Evolutionary conservation across 140 eudicot species (phyloP), one percentile per base, ranked within the genome.

Genomic region (Erigeron philadelphicus): DNA sequence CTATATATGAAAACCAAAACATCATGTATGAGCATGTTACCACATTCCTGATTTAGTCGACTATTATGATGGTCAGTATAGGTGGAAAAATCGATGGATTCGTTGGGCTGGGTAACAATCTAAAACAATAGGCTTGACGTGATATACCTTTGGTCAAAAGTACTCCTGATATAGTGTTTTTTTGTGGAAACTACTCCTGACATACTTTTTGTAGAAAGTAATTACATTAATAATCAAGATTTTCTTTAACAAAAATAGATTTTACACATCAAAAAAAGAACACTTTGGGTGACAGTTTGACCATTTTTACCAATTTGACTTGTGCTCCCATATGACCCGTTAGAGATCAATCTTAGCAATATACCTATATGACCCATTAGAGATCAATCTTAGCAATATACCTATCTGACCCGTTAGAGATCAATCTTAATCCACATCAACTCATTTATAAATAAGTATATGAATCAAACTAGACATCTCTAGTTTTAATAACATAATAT

Each of bases 251-350:
- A 31, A 2, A 2, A 31, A 31, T 23, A 56, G 6, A 11, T 56
- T 55, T 56, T 56, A 57, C 31, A 11, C 62, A 57, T 19, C 19
- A 16, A 18, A 46, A 21, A 15, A 17, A 21, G 1, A 21, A 19
- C 3, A 21, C 46, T 66, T 19, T 66, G 25, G 11, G 56, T 8
- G 52, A 55, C 65, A 17, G 18, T 15, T 60, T 12, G 38, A 35
- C 38, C 0, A 11, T 23, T 15, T 23, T 56, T 35, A 59, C n/a
- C 8, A 9, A 12, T 47, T 21, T 54, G 19, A 41, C 11, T 5
- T 11, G 21, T 7, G 40, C 16, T 69, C 41, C 49, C 15, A 59
- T 25, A 19, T 71, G 67, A 71, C 59, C 59, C 25, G 13, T 46
- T 44, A 57, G 11, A 45, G 35, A 31, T 71, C 5, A 70, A 23